A percentile compares a stretch with the other conserved stretches of the same genome.
Conservation (phyloP, 2,329 filamentous ascomycete genomes). For the Immersiporthe knoxdaviesiana region DNA sequence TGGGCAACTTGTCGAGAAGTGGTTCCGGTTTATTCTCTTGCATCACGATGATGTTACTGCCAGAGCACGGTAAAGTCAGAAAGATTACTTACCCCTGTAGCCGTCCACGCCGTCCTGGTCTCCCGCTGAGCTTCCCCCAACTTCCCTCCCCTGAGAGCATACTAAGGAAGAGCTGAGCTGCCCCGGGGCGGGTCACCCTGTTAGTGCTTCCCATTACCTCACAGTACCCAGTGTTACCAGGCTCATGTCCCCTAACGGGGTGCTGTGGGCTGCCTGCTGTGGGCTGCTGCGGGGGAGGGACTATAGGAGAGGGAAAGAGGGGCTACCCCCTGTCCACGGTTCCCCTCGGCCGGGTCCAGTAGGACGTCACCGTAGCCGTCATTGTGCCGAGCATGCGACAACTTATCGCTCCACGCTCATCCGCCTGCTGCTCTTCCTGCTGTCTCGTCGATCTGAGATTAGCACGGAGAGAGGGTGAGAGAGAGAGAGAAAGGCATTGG, state of each 20-base stretch:
- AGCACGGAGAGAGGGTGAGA: neutral
- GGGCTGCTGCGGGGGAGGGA: conserved; percentile 8
- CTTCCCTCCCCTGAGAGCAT: neutral
- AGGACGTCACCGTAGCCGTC: conserved; percentile 21
- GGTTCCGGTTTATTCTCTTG: conserved; percentile 26
- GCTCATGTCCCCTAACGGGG: neutral
- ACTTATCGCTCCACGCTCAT: neutral
- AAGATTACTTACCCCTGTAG: neutral
- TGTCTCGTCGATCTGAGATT: neutral
- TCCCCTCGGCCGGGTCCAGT: conserved; percentile 14
- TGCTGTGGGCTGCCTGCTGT: too few species aligned
- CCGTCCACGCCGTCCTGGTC: neutral
- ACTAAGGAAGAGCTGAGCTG: neutral
- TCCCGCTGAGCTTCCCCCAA: neutral
- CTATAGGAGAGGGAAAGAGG: conserved; percentile 1
- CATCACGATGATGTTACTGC: neutral
- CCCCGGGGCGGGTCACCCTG: conserved; percentile 15
- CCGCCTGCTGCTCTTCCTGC: neutral
- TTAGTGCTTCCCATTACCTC: neutral
- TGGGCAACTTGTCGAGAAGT: neutral
- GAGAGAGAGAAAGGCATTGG: neutral
- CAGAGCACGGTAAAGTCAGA: neutral
- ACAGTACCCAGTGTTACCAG: neutral
- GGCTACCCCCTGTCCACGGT: neutral
- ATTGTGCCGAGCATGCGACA: conserved; percentile 13